phyloP scores from a whole-genome alignment of 2,329 filamentous ascomycete species.

The Grosmannia serpens region DNA sequence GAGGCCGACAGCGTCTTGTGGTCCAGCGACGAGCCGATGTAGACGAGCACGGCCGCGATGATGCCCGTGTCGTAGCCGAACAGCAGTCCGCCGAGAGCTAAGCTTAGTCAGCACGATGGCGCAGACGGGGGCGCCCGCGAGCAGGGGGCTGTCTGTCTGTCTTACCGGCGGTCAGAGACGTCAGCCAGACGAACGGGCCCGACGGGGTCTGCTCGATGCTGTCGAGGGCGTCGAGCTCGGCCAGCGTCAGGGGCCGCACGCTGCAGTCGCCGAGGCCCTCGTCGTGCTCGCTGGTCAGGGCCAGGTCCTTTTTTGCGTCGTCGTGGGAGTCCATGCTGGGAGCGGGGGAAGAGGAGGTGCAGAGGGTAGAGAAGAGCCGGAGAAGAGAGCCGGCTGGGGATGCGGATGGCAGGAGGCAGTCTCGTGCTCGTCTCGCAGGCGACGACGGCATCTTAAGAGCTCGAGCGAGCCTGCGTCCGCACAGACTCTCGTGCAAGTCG shows the following conservation, averaged over 20 bases:
- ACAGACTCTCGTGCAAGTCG: too few species aligned
- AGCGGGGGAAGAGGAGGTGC: too few species aligned
- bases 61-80: slow-evolving; percentile 61
- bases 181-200: background rate
- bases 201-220: background rate
- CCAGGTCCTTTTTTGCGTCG: background rate
- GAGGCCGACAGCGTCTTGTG: slow-evolving; percentile 42
- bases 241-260: background rate
- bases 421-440: too few species aligned
- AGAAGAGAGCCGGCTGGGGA: too few species aligned
- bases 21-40: slow-evolving; percentile 47
- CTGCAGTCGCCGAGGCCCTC: background rate
- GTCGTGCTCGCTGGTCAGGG: background rate
- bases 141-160: too few species aligned
- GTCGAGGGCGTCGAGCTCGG: background rate
- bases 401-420: too few species aligned
- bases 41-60: slow-evolving; percentile 55
- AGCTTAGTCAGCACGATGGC: background rate
- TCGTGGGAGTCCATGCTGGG: background rate
- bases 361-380: too few species aligned
- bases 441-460: too few species aligned
- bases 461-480: too few species aligned
- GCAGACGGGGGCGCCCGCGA: too few species aligned
- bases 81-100: slow-evolving; percentile 38
- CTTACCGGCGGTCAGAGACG: background rate